These are phyloP conservation scores for Colletotrichum euphorbiae DNA, from an alignment of 2,329 filamentous ascomycete species.

Conservation along the genomic window DNA sequence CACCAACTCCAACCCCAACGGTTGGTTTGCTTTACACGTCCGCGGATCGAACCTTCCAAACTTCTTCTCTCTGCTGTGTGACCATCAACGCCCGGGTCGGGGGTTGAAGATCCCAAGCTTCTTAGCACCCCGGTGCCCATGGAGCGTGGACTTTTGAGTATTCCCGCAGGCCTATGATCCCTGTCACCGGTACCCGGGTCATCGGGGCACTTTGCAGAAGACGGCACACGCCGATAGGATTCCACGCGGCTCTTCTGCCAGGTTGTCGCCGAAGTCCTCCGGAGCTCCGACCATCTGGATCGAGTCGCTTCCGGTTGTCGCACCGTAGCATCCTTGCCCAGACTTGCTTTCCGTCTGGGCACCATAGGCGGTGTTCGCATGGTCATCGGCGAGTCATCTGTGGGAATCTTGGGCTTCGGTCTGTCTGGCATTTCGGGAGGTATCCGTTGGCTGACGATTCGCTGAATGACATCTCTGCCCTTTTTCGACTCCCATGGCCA, in stretches of 20 bases:
- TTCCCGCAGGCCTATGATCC: neutral
- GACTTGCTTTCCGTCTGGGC: conserved; percentile 34
- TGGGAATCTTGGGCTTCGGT: neutral
- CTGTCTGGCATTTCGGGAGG: conserved; percentile 7
- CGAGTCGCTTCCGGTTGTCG: conserved; percentile 11
- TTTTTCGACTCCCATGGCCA: conserved; percentile 65
- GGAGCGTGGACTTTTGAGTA: conserved; percentile 31
- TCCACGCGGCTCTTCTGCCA: conserved; percentile 11
- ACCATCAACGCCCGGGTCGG: neutral
- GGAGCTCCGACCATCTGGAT: conserved; percentile 14
- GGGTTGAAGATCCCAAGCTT: neutral
- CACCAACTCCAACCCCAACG: conserved; percentile 35
- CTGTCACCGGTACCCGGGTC: neutral
- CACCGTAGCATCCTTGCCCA: conserved; percentile 20
- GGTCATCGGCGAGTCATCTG: neutral
- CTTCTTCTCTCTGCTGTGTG: conserved; percentile 8
- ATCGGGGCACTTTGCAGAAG: conserved; percentile 33
- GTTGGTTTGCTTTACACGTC: conserved; percentile 4
- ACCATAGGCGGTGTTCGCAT: conserved; percentile 18
- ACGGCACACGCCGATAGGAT: conserved; percentile 12
- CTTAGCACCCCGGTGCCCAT: conserved; percentile 27
- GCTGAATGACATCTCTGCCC: conserved; percentile 56
- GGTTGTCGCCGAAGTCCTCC: conserved; percentile 6
- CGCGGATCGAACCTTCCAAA: neutral
- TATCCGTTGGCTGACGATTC: conserved; percentile 42